Conservation (phyloP, 345 rosid genomes). For the Corymbia maculata region DNA sequence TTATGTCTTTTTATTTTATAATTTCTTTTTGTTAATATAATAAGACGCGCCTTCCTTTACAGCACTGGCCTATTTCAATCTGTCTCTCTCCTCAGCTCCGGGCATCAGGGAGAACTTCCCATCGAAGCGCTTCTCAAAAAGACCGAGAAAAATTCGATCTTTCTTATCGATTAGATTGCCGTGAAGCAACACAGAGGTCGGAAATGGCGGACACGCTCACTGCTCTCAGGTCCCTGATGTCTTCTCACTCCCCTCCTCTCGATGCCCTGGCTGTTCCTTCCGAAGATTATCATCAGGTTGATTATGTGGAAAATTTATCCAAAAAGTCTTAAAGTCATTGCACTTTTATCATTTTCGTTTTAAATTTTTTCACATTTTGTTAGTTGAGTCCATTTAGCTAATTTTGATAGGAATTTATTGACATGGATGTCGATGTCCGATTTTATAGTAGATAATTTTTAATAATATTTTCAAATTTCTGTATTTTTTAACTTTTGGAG, state of each 20-base stretch:
- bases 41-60: not conserved
- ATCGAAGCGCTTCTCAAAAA: not conserved
- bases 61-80: not conserved
- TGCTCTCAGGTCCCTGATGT: conserved; percentile 75
- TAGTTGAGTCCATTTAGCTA: too few species aligned
- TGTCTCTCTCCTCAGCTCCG: not conserved
- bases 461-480: too few species aligned
- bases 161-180: not conserved
- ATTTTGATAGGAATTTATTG: too few species aligned
- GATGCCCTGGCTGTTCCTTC: conserved; percentile 81
- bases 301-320: too few species aligned
- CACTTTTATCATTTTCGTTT: too few species aligned
- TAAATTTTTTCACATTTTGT: too few species aligned
- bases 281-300: conserved; percentile 94
- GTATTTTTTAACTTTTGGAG: too few species aligned
- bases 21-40: not conserved
- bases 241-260: conserved; percentile 90
- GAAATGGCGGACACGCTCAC: conserved; percentile 49
- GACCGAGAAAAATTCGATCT: not conserved
- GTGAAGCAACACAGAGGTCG: not conserved
- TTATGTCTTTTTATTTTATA: not conserved
- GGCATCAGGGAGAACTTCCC: not conserved
- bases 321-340: too few species aligned
- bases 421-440: too few species aligned
- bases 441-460: too few species aligned